Evolutionary conservation across 305 asterid genomes (phyloP).

Genomic region (Fraxinus baroniana): DNA sequence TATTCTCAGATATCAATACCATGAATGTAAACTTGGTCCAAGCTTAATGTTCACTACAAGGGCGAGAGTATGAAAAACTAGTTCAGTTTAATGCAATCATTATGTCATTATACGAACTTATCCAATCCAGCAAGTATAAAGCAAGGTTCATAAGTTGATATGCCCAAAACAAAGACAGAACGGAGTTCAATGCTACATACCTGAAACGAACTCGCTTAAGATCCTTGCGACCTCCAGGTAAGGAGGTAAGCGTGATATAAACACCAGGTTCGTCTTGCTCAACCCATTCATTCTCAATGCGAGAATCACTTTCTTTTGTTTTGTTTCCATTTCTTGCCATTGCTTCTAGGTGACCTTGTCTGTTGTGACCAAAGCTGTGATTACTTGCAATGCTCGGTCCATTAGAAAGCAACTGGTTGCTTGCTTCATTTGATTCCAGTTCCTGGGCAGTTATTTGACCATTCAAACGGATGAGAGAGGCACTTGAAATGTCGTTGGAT

Average conservation of each 20-base stretch:
- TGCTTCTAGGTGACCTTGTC: slow-evolving; percentile 57
- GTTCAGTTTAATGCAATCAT: background rate
- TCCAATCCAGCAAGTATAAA: background rate
- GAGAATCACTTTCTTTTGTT: slow-evolving; percentile 67
- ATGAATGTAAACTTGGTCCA: background rate
- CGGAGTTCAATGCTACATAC: slow-evolving; percentile 39
- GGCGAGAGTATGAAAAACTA: background rate
- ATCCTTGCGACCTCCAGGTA: slow-evolving; percentile 92
- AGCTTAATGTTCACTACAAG: background rate
- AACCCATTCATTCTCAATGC: slow-evolving; percentile 85
- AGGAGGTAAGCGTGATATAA: slow-evolving; percentile 89
- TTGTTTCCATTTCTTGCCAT: slow-evolving; percentile 58
- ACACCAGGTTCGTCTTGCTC: slow-evolving; percentile 99
- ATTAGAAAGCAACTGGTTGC: slow-evolving; percentile 47
- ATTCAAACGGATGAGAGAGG: slow-evolving; percentile 41
- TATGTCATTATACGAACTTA: background rate
- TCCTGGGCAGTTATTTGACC: slow-evolving; percentile 52
- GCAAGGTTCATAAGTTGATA: background rate
- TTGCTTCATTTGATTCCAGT: slow-evolving; percentile 49
- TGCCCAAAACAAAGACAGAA: background rate
- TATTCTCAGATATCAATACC: background rate
- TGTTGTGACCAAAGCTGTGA: slow-evolving; percentile 59
- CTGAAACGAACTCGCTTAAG: slow-evolving; percentile 99
- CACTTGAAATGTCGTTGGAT: slow-evolving; percentile 44
- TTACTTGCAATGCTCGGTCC: slow-evolving; percentile 54